These are phyloP conservation scores for Triticum timopheevii DNA, from an alignment of 176 grass and related monocot genomes.

Conservation along the genomic window DNA sequence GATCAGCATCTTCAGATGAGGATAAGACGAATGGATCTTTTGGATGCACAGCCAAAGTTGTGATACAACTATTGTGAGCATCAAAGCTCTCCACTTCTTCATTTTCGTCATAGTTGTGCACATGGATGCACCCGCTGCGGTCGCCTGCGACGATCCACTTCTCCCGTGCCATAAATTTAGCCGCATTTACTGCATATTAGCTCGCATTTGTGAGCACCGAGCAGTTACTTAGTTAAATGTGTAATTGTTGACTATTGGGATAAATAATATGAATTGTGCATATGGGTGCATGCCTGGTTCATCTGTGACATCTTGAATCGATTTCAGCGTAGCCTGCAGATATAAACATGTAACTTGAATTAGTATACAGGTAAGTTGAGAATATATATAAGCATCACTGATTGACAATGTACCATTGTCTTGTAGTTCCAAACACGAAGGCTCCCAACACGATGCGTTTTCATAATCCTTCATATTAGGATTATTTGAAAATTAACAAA, in stretches of 20 bases:
- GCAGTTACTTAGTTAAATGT: too few relatives aligned
- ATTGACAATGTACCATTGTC: background rate
- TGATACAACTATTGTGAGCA: constrained; percentile 40
- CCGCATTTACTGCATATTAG: constrained; percentile 39
- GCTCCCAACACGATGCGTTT: background rate
- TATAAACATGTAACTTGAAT: background rate
- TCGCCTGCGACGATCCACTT: constrained; percentile 60
- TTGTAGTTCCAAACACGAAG: background rate
- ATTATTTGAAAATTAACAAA: background rate
- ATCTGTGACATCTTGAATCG: background rate
- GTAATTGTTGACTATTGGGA: too few relatives aligned
- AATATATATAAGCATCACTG: background rate
- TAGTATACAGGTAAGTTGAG: background rate
- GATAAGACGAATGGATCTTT: too few relatives aligned
- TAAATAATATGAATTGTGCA: background rate
- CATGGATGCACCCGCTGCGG: constrained; percentile 43
- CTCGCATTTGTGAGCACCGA: too few relatives aligned
- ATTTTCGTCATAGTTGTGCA: constrained; percentile 37
- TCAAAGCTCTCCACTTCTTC: constrained; percentile 30
- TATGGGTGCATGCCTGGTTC: background rate
- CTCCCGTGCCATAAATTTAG: constrained; percentile 55
- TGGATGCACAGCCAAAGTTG: constrained; percentile 60
- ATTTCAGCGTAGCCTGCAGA: background rate
- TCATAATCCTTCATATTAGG: background rate
- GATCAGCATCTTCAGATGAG: too few relatives aligned